Conservation (phyloP, 768 basidiomycete genomes). For the Boletellus emodensis region DNA sequence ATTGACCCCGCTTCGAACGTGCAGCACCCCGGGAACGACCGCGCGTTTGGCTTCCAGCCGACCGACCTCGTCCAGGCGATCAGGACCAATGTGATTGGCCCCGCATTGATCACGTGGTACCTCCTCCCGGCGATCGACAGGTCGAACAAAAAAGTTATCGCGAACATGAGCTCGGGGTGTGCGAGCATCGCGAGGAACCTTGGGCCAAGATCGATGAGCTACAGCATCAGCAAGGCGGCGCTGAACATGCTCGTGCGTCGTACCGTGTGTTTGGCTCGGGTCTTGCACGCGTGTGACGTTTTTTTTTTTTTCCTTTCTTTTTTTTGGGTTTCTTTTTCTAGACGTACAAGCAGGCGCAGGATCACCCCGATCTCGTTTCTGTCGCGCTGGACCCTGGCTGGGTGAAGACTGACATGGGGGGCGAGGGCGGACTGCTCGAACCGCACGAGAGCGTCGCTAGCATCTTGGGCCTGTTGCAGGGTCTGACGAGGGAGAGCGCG, state of each 20-base stretch:
- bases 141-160: no score
- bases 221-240: slow-evolving; percentile 37
- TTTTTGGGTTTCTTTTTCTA: no score
- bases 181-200: slow-evolving; percentile 32
- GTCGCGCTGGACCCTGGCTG: slow-evolving; percentile 37
- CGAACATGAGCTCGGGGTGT: no score
- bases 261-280: slow-evolving; percentile 3
- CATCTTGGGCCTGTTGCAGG: slow-evolving; percentile 1
- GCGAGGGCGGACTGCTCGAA: slow-evolving; percentile 26
- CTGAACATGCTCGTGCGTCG: slow-evolving; percentile 40
- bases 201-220: slow-evolving; percentile 28
- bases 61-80: no score
- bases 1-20: no score
- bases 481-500: no score
- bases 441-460: slow-evolving; percentile 29
- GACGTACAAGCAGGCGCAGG: slow-evolving; percentile 37
- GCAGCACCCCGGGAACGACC: no score
- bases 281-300: not conserved
- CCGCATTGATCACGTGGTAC: no score
- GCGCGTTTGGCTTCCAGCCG: no score
- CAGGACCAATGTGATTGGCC: no score
- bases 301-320: no score
- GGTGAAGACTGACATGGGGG: slow-evolving; percentile 41
- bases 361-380: slow-evolving; percentile 31
- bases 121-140: no score